phyloP scores from a whole-genome alignment of 441 rosid genomes.

The Arabidopsis lyrata region DNA sequence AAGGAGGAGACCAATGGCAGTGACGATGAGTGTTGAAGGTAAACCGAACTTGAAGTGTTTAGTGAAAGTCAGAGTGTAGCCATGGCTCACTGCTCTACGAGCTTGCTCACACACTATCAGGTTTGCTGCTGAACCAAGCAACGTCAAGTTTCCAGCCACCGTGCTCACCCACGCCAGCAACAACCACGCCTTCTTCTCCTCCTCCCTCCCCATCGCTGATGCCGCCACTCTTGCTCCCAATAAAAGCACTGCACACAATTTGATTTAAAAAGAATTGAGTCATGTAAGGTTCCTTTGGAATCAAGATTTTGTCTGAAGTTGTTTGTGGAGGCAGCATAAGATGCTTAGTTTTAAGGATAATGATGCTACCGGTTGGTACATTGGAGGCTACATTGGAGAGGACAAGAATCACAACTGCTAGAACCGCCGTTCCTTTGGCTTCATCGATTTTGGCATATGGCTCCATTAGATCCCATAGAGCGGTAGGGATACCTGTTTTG shows the following conservation, averaged over 20 bases:
- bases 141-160: conserved; percentile 76
- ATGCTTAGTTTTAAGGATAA: not conserved
- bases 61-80: conserved; percentile 69
- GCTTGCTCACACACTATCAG: conserved; percentile 94
- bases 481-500: conserved; percentile 79
- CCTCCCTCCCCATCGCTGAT: conserved; percentile 58
- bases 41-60: conserved; percentile 76
- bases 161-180: conserved; percentile 87
- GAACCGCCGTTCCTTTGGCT: conserved; percentile 58
- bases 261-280: not conserved
- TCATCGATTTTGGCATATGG: conserved; percentile 62
- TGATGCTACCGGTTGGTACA: conserved; percentile 76
- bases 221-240: conserved; percentile 75
- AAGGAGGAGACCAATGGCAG: conserved; percentile 66
- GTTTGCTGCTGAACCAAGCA: conserved; percentile 84
- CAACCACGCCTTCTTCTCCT: conserved; percentile 84
- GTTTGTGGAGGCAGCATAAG: not conserved
- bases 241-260: conserved; percentile 59
- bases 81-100: conserved; percentile 56
- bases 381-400: conserved; percentile 84
- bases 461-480: conserved; percentile 75
- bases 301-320: not conserved
- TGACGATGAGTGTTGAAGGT: conserved; percentile 71
- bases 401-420: conserved; percentile 65
- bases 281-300: not conserved